These are phyloP conservation scores for Pseudodiploospora longispora DNA, from an alignment of 2,329 filamentous ascomycete species.

Conservation along the genomic window DNA sequence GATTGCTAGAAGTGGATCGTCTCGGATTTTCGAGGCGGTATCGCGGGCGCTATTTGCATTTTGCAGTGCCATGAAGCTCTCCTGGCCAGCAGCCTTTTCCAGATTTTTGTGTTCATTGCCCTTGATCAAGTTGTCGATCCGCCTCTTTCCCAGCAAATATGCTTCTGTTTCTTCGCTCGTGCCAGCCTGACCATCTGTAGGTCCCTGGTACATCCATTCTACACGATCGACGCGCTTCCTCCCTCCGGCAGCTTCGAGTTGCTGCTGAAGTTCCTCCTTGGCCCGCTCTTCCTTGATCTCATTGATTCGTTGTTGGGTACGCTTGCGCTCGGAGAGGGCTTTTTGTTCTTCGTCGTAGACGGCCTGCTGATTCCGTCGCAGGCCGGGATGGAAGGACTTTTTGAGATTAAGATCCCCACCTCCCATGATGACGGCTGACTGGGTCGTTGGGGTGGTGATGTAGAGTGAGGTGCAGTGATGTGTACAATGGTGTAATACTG, in stretches of 20 bases:
- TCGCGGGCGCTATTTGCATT: constrained; percentile 70
- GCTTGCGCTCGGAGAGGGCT: constrained; percentile 89
- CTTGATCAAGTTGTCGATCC: constrained; percentile 76
- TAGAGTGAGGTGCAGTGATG: no score
- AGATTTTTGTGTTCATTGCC: constrained; percentile 73
- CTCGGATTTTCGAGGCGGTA: constrained; percentile 75
- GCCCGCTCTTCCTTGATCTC: constrained; percentile 91
- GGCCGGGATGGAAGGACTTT: constrained; percentile 86
- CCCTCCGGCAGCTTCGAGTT: constrained; percentile 84
- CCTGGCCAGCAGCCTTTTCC: constrained; percentile 62
- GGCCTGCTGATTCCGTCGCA: constrained; percentile 82
- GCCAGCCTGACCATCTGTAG: constrained; percentile 66
- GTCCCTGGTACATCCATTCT: constrained; percentile 97
- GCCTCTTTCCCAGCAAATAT: constrained; percentile 83
- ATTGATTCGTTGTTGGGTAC: constrained; percentile 81
- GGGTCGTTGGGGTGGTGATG: background rate
- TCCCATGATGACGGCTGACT: constrained; percentile 57
- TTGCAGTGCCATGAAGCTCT: constrained; percentile 52
- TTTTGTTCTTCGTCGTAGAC: constrained; percentile 91
- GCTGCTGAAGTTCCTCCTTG: constrained; percentile 81
- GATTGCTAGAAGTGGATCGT: constrained; percentile 87
- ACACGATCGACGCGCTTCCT: constrained; percentile 73
- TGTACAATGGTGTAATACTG: constrained; percentile 4
- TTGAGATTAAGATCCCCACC: constrained; percentile 93
- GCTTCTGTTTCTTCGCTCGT: constrained; percentile 86